A percentile compares a stretch with the other conserved stretches of the same genome.
Conservation (phyloP, 495 filamentous ascomycete genomes). For the Neurospora africana region DNA sequence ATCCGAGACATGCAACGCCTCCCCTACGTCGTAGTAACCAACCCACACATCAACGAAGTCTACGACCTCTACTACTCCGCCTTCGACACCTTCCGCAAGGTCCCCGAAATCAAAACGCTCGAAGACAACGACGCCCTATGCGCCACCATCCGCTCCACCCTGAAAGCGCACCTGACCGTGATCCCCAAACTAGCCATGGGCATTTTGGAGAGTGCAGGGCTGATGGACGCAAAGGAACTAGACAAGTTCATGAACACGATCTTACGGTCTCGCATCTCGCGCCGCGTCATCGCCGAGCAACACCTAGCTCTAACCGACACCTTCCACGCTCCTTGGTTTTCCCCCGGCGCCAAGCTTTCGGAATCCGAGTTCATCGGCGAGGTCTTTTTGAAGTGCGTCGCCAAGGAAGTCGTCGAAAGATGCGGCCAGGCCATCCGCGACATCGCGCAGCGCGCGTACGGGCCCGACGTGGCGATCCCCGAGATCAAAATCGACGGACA, state of each 20-base stretch:
- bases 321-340: constrained; percentile 88
- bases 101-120: constrained; percentile 71
- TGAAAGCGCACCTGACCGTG: constrained; percentile 82
- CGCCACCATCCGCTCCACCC: constrained; percentile 61
- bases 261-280: constrained; percentile 82
- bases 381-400: constrained; percentile 90
- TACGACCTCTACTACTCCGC: constrained; percentile 96
- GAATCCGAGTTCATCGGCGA: constrained; percentile 88
- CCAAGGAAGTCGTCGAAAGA: constrained; percentile 74
- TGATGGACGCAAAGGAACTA: constrained; percentile 66
- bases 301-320: constrained; percentile 95
- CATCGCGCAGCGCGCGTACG: constrained; percentile 61
- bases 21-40: constrained; percentile 93
- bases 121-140: constrained; percentile 91
- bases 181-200: constrained; percentile 93
- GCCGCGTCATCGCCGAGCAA: constrained; percentile 94
- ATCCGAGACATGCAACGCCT: constrained; percentile 96
- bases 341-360: constrained; percentile 61
- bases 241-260: constrained; percentile 95
- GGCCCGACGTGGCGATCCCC: constrained; percentile 56
- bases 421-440: constrained; percentile 65
- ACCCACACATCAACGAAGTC: constrained; percentile 82
- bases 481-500: constrained; percentile 81
- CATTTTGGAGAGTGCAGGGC: constrained; percentile 72
- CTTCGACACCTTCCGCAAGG: constrained; percentile 77